Evolutionary conservation across 768 basidiomycete species (phyloP).

Genomic region (Serendipita sp.): DNA sequence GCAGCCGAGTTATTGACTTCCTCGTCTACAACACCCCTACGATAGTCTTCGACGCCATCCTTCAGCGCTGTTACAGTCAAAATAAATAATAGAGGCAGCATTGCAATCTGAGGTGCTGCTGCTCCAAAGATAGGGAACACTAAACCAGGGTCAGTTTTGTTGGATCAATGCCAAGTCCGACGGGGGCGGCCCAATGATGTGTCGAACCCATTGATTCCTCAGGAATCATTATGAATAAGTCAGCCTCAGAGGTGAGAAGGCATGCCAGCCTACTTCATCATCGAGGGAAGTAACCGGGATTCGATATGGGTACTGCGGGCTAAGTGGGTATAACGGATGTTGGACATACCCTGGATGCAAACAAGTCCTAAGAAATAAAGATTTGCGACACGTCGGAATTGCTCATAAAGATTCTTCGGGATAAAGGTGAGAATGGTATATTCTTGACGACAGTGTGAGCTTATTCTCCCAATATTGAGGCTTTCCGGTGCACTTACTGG

Average conservation of each 20-base stretch:
- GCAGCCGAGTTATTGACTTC: slow-evolving; percentile 90
- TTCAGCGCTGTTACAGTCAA: slow-evolving; percentile 82
- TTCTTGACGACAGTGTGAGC: slow-evolving; percentile 29
- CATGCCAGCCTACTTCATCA: no score
- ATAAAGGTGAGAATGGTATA: slow-evolving; percentile 84
- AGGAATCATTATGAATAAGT: no score
- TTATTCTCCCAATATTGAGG: neutral
- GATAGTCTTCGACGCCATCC: slow-evolving; percentile 90
- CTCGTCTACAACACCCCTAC: slow-evolving; percentile 75
- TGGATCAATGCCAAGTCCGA: neutral
- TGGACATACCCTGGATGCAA: slow-evolving; percentile 50
- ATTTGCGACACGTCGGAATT: slow-evolving; percentile 87
- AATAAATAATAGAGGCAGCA: slow-evolving; percentile 78
- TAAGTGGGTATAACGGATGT: neutral
- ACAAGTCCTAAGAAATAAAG: slow-evolving; percentile 81
- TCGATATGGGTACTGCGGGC: neutral
- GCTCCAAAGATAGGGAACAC: slow-evolving; percentile 89
- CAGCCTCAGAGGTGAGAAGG: no score
- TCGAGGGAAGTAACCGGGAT: no score
- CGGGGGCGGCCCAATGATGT: neutral
- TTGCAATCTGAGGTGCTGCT: slow-evolving; percentile 61
- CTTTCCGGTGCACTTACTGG: slow-evolving; percentile 41
- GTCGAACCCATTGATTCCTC: no score
- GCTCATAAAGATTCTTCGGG: slow-evolving; percentile 88
- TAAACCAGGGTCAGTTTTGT: slow-evolving; percentile 19